Evolutionary conservation across 108 stramenopile genomes (phyloP).

Genomic region (Discostella pseudostelligera): DNA sequence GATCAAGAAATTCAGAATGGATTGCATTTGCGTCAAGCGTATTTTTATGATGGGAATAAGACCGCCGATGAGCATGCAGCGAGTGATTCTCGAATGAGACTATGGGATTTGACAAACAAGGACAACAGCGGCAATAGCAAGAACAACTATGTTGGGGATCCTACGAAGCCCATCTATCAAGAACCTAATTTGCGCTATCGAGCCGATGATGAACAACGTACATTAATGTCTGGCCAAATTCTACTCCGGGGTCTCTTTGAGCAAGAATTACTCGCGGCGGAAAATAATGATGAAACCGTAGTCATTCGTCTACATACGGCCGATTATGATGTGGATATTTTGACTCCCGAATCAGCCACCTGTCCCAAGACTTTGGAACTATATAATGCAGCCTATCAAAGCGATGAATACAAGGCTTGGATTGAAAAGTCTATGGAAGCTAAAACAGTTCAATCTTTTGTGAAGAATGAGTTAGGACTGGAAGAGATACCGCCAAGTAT

Average conservation of each 20-base stretch:
- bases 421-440: constrained; percentile 41
- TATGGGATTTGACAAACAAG: constrained; percentile 51
- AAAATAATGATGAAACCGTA: constrained; percentile 22
- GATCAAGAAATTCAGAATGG: constrained; percentile 82
- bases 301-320: constrained; percentile 72
- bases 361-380: constrained; percentile 69
- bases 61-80: constrained; percentile 36
- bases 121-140: neutral
- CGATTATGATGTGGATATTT: constrained; percentile 70
- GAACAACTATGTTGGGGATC: constrained; percentile 22
- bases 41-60: constrained; percentile 53
- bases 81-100: constrained; percentile 52
- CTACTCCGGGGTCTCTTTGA: constrained; percentile 79
- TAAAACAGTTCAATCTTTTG: constrained; percentile 23
- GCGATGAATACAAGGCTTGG: constrained; percentile 55
- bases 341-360: constrained; percentile 55
- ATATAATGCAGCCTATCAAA: constrained; percentile 36
- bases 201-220: constrained; percentile 86
- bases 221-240: constrained; percentile 84
- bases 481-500: constrained; percentile 26
- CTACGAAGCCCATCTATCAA: constrained; percentile 31
- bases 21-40: constrained; percentile 64
- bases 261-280: constrained; percentile 32
- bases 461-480: constrained; percentile 19
- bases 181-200: constrained; percentile 61